These are phyloP conservation scores for Yarrowia porcina DNA, from an alignment of 805 yeast genomes.

Conservation along the genomic window DNA sequence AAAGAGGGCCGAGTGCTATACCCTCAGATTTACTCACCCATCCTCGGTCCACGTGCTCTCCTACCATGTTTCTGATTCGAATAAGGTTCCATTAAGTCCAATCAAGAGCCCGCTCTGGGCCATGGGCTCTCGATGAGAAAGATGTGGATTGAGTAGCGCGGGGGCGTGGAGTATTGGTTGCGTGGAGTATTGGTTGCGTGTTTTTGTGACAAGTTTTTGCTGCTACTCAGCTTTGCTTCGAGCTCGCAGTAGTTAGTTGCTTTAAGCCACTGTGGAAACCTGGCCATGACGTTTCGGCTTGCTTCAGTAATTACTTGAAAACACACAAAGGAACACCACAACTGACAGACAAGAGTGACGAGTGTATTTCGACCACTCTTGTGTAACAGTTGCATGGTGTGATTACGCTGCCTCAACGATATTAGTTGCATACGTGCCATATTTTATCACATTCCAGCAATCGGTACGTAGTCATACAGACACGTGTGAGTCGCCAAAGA, in stretches of 20 bases:
- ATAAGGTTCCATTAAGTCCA: constrained; percentile 6
- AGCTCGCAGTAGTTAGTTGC: no score
- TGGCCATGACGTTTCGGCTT: not conserved
- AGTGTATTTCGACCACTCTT: no score
- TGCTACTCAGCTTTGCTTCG: not conserved
- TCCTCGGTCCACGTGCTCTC: constrained; percentile 7
- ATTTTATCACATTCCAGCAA: not conserved
- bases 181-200: not conserved
- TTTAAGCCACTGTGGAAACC: no score
- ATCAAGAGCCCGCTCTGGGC: constrained; percentile 12
- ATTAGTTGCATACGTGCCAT: not conserved
- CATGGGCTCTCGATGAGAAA: constrained; percentile 3
- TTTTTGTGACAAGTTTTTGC: not conserved
- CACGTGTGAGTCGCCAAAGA: not conserved
- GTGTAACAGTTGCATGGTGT: not conserved
- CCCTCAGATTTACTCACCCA: not conserved
- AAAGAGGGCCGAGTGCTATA: not conserved
- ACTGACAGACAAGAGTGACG: no score
- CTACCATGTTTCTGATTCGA: not conserved
- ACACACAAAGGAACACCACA: not conserved
- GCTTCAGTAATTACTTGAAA: not conserved
- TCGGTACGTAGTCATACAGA: not conserved
- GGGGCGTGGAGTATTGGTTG: not conserved
- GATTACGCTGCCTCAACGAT: not conserved
- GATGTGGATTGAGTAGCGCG: not conserved